Evolutionary conservation across 2,329 filamentous ascomycete genomes (phyloP), one percentile per base, ranked within the genome.

Genomic region (Pseudofabraea citricarpa): DNA sequence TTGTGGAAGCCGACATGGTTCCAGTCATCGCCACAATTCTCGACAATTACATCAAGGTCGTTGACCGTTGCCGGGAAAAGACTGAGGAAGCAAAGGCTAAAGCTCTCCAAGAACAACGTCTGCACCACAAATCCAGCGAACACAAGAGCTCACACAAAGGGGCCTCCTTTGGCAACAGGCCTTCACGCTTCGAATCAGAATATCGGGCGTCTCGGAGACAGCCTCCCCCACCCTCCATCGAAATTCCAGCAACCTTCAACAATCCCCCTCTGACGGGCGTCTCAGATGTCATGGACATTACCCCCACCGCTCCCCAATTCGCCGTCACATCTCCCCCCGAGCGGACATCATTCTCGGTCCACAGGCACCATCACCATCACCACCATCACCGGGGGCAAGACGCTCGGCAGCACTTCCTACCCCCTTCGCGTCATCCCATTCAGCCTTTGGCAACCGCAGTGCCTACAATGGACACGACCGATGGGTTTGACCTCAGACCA

Each of bases 1-100:
- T 98, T 3, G 93, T 98, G 41, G 93, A 98, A 69, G 93, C 93
- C 50, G 93, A 98, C 66, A 96, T 98, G 87, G 93, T 98, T 4
- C 93, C 93, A 2, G 93, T 98, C 57, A 96, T 98, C 58, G 93
- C 93, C 43, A 97, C 93, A 37, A 95, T 98, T 42, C 81, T 98
- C 48, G 90, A 96, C 69, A 97, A 97, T 67, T 98, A 98, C 68
- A 91, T 96, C 70, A 90, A 94, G 62, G 89, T 96, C 47, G 83
- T 96, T 52, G 91, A 97, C 57, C 91, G 90, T 66, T 88, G 87
- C 62, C 85, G 88, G 49, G 88, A 93, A 62, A 87, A 88, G 68
- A 83, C 83, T 22, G 90, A 96, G 58, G 80, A 95, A 61, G 77
- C 81, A 43, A 93, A 94, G 59, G 75, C 81, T 57, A 87, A 87